Base-by-base conservation (phyloP, 176 grass and related monocot species). In the Zoysia japonica region DNA sequence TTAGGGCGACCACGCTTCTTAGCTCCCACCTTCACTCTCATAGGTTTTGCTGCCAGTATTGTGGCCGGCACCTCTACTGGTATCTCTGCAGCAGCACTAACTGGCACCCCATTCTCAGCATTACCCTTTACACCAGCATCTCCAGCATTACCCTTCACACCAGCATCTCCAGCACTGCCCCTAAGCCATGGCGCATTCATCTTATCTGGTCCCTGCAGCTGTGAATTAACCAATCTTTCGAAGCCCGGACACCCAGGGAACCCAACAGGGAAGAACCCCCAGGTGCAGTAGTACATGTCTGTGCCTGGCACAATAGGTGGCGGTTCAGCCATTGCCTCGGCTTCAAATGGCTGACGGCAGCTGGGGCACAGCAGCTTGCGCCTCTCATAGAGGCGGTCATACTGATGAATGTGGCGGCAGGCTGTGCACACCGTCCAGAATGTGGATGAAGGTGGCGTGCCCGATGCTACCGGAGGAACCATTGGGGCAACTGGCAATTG, bases 261-360 rank as follows among this genome's bases (percentile, higher is more conserved):
- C 44, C 94, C 94, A 48, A 97, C 48, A 4, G 94, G 94, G 55
- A 97, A 91, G 88, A 97, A 97, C 2, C 94, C 91, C 94, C 94
- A 94, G 13, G 91, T 89, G 74, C 94, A 94, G 74, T 92, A 97
- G 76, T 97, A 97, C 89, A 91, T 92, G 68, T 97, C 85, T 1
- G 87, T 88, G 49, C 88, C 94, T 1, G 94, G 87, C 41, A 97
- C 91, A 76, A 94, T 85, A 44, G 94, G 89, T 8, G 94, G 94
- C 1, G 80, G 74, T 4, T 87, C 89, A 1, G 69, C 49, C 85
- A 92, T 87, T 15, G 87, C 85, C 43, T 90, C 77, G 3, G 94
- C 87, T 19, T 84, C 49, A 85, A 97, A 97, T n/a, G 89, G 64
- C 50, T 80, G 72, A 15, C 75, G 76, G 84, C 91, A 97, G 47